Conservation (phyloP, 2,329 filamentous ascomycete genomes). For the Nakataea oryzae region DNA sequence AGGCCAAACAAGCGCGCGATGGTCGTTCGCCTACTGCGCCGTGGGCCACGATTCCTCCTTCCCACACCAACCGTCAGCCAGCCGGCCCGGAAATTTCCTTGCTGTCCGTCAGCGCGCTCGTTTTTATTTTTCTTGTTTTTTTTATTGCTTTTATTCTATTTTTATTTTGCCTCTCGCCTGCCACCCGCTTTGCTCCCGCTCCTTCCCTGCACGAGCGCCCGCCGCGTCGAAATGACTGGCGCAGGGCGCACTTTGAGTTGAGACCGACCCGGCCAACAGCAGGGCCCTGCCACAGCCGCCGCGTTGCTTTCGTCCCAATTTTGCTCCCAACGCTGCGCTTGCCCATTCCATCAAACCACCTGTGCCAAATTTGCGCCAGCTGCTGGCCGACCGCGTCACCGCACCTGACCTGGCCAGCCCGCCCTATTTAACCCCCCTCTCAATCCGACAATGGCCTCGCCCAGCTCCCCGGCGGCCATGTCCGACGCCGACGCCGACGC, state of each 20-base stretch:
- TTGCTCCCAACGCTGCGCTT: not conserved
- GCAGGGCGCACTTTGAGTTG: not conserved
- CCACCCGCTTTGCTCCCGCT: too few species aligned
- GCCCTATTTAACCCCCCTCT: not conserved
- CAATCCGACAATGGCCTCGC: constrained; percentile 20
- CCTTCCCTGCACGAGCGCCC: not conserved
- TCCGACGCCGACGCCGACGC: constrained; percentile 35
- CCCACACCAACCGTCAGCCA: not conserved
- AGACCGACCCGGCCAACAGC: not conserved
- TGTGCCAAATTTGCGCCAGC: not conserved
- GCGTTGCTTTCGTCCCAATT: not conserved
- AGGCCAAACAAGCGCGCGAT: not conserved
- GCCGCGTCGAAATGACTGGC: not conserved
- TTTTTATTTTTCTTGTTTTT: not conserved
- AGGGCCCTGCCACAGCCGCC: not conserved
- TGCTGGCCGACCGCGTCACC: not conserved
- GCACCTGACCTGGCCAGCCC: not conserved
- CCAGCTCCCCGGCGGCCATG: constrained; percentile 26
- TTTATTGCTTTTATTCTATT: too few species aligned
- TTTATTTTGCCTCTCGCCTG: too few species aligned
- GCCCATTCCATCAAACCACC: not conserved
- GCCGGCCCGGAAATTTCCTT: not conserved
- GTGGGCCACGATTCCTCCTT: not conserved
- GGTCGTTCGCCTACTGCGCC: not conserved
- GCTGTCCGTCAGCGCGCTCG: not conserved